These are phyloP conservation scores for Clitoria ternatea DNA, from an alignment of 306 rosid genomes.

Conservation along the genomic window DNA sequence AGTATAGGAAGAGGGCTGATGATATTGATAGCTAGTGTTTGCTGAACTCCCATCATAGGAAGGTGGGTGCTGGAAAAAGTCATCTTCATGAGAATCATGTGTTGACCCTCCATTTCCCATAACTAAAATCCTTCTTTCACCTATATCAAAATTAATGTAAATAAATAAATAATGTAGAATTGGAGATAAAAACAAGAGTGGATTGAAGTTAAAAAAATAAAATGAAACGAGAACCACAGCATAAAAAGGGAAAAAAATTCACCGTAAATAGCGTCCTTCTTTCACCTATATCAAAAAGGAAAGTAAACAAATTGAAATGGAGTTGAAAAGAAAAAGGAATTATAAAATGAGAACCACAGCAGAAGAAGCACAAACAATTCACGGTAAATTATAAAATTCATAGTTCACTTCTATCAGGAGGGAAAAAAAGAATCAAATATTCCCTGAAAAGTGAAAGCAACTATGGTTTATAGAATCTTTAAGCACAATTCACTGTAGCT, in stretches of 20 bases:
- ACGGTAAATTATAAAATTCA: background rate
- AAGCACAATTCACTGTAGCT: background rate
- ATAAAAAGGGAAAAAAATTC: background rate
- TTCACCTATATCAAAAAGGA: constrained; percentile 20
- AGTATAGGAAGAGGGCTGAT: constrained; percentile 10
- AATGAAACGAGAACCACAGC: background rate
- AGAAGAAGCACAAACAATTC: background rate
- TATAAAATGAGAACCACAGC: background rate
- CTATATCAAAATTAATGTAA: constrained; percentile 21
- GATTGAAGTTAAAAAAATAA: background rate
- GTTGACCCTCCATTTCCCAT: constrained; percentile 59
- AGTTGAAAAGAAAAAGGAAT: background rate
- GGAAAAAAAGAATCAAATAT: background rate
- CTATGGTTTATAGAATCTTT: background rate
- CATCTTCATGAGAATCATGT: constrained; percentile 28
- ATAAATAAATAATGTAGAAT: background rate
- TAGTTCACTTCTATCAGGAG: background rate
- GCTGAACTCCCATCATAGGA: constrained; percentile 32
- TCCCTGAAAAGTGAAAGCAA: background rate
- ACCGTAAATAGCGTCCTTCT: background rate
- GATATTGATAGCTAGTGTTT: constrained; percentile 8
- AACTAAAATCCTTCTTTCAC: constrained; percentile 26
- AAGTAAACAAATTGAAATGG: background rate
- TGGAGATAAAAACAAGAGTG: background rate
- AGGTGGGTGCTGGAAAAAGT: constrained; percentile 5